Evolutionary conservation across 805 yeast genomes (phyloP), one percentile per base, ranked within the genome.

Genomic region (Ogataea nitratoaversa): DNA sequence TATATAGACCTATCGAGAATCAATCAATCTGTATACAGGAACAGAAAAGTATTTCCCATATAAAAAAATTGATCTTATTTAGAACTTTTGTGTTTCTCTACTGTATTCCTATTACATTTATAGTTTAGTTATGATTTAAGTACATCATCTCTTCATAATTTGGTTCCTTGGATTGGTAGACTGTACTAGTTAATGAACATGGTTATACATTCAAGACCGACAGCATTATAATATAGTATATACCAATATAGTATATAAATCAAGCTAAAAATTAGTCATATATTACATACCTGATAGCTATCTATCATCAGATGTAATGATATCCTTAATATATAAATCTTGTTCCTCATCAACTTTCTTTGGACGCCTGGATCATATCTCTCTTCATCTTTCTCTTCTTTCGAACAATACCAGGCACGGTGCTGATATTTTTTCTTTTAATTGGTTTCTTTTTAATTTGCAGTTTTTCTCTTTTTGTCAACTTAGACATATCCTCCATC

Each of bases 281-380:
- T n/a, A n/a, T n/a, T n/a, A n/a, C n/a, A n/a, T n/a, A n/a, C n/a
- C n/a, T n/a, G n/a, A n/a, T n/a, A n/a, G n/a, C n/a, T n/a, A n/a
- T n/a, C n/a, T n/a, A n/a, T n/a, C n/a, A n/a, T n/a, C n/a, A n/a
- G n/a, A n/a, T n/a, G n/a, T n/a, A n/a, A n/a, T n/a, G n/a, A n/a
- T 9, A 27, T 27, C 29, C 8, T 27, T 27, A 27, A 8, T 11
- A 29, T 19, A 5, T 11, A 14, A 32, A 24, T 39, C 31, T 23
- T 33, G 16, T 30, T 30, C 40, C 24, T 33, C 36, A 18, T 38
- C 37, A 53, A 79, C 79, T 52, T 87, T 71, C 52, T 66, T 78
- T 85, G 5, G 88, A 79, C 6, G 84, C 89, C 42, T 71, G 77
- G 37, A 86, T 79, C 95, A 87, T 87, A 44, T 84, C 83, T 34